phyloP scores from a whole-genome alignment of 139 green algal genomes.

The Ulvella scutata region DNA sequence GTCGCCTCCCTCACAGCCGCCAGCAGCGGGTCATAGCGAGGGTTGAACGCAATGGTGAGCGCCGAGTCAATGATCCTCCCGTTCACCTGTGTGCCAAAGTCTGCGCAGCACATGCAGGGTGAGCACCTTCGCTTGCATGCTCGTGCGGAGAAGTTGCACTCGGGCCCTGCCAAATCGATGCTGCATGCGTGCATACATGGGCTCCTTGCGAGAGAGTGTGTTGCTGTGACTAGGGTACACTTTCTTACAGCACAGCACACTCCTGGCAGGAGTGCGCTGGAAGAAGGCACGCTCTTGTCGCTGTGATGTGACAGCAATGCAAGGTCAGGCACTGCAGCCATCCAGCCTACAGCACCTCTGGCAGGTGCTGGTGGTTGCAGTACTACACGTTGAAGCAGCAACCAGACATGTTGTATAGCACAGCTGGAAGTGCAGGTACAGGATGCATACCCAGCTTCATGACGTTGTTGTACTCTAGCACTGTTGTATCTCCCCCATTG shows the following conservation, averaged over 20 bases:
- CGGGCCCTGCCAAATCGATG: too few species aligned
- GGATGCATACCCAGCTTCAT: constrained; percentile 81
- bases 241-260: too few species aligned
- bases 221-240: too few species aligned
- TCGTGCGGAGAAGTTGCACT: too few species aligned
- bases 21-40: constrained; percentile 76
- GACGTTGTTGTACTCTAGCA: constrained; percentile 93
- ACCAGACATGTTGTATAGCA: too few species aligned
- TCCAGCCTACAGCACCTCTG: too few species aligned
- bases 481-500: constrained; percentile 93
- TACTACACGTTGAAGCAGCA: neutral
- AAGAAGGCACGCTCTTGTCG: too few species aligned
- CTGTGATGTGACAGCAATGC: too few species aligned
- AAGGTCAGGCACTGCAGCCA: too few species aligned
- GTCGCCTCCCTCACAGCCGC: constrained; percentile 83
- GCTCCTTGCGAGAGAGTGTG: neutral
- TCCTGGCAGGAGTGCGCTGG: too few species aligned
- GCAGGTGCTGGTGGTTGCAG: too few species aligned
- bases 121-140: neutral
- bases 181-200: neutral
- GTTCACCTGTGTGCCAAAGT: constrained; percentile 80
- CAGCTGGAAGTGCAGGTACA: too few species aligned
- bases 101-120: constrained; percentile 25
- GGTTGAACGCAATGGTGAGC: constrained; percentile 94
- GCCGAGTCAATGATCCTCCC: constrained; percentile 93